Evolutionary conservation across 352 stramenopile species (phyloP).

Genomic region (Thalassiosira oceanica): DNA sequence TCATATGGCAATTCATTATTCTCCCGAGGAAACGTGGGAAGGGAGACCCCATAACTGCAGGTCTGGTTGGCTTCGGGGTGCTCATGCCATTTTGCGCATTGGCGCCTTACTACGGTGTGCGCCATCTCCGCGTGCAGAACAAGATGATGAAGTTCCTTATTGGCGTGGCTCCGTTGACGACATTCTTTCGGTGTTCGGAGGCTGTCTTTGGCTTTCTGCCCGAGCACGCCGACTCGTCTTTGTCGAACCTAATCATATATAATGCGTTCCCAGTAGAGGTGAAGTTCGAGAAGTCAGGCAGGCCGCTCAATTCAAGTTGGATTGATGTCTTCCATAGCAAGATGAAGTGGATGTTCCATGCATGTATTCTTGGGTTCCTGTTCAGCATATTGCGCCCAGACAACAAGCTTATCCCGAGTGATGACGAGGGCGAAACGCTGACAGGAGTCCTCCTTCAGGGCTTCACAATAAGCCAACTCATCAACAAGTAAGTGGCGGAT

Average conservation of each 20-base stretch:
- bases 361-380: constrained; percentile 21
- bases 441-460: constrained; percentile 20
- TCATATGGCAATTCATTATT: constrained; percentile 46
- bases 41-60: constrained; percentile 7
- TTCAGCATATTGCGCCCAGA: constrained; percentile 19
- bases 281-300: constrained; percentile 41
- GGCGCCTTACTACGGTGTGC: constrained; percentile 47
- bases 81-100: constrained; percentile 56
- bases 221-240: constrained; percentile 40
- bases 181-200: constrained; percentile 53
- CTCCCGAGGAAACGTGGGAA: constrained; percentile 14
- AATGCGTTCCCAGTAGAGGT: constrained; percentile 47
- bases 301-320: constrained; percentile 23
- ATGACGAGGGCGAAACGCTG: constrained; percentile 11
- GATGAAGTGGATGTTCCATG: constrained; percentile 15
- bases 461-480: constrained; percentile 26
- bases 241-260: constrained; percentile 62
- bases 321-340: constrained; percentile 13
- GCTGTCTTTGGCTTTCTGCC: constrained; percentile 64
- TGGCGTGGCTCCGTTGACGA: constrained; percentile 24
- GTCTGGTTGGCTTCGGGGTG: constrained; percentile 58
- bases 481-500: constrained; percentile 41
- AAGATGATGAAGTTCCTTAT: constrained; percentile 57
- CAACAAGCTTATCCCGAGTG: constrained; percentile 31
- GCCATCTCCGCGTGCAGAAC: constrained; percentile 50